Evolutionary conservation across 192 early-diverging fungal genomes (phyloP).

Genomic region (Linnemannia schmuckeri): DNA sequence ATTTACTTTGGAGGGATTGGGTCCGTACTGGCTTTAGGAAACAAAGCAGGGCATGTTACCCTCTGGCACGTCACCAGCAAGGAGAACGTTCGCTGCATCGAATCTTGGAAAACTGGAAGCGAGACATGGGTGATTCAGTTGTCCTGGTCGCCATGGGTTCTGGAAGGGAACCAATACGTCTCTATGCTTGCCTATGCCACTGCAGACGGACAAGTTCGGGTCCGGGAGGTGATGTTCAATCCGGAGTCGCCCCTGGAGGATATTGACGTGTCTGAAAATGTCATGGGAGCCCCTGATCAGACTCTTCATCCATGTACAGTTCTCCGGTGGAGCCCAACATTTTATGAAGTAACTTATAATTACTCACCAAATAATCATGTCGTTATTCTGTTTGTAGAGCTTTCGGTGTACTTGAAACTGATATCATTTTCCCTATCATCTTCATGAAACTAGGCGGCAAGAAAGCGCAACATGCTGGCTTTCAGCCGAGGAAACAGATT

Average conservation of each 20-base stretch:
- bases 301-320: slow-evolving; percentile 30
- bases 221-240: slow-evolving; percentile 26
- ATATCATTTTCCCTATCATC: background rate
- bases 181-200: slow-evolving; percentile 37
- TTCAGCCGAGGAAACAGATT: slow-evolving; percentile 43
- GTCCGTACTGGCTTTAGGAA: slow-evolving; percentile 40
- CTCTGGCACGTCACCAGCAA: slow-evolving; percentile 38
- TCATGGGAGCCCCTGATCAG: background rate
- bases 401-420: background rate
- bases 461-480: slow-evolving; percentile 14
- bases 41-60: slow-evolving; percentile 37
- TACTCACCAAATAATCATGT: background rate
- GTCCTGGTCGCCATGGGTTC: slow-evolving; percentile 47
- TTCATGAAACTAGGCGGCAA: slow-evolving; percentile 1
- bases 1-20: slow-evolving; percentile 26
- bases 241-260: background rate
- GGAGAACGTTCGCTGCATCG: slow-evolving; percentile 25
- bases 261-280: slow-evolving; percentile 19
- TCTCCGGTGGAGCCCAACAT: slow-evolving; percentile 27
- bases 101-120: slow-evolving; percentile 14
- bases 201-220: slow-evolving; percentile 32
- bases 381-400: background rate
- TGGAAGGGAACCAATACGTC: slow-evolving; percentile 8
- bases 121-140: slow-evolving; percentile 26
- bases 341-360: slow-evolving; percentile 8